phyloP scores from a whole-genome alignment of 148 eudicot genomes.

The Gaultheria prostrata region DNA sequence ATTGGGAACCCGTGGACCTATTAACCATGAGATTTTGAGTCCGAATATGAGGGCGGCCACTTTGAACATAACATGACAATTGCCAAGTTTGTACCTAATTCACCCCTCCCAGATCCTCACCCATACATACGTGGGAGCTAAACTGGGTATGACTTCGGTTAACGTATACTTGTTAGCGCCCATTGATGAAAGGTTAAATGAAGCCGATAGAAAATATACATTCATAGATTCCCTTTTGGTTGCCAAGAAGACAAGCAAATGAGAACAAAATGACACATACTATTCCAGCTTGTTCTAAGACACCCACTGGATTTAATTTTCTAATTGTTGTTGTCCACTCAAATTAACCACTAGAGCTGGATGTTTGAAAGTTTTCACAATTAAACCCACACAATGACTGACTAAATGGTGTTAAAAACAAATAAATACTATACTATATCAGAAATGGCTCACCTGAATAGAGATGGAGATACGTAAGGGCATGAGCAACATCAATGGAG shows the following conservation, averaged over 20 bases:
- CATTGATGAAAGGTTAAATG: neutral
- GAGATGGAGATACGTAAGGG: conserved; percentile 84
- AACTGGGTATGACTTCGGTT: too few relatives aligned
- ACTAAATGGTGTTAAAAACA: neutral
- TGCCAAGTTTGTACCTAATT: neutral
- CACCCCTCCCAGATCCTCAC: neutral
- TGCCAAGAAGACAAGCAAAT: neutral
- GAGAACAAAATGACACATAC: neutral
- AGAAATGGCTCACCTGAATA: conserved; percentile 61
- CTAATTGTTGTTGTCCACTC: neutral
- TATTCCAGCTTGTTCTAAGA: neutral
- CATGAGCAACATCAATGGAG: conserved; percentile 89
- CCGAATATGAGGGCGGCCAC: neutral
- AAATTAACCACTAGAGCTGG: conserved; percentile 4
- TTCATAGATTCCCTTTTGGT: neutral
- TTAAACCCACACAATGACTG: conserved; percentile 7
- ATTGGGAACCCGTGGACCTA: neutral
- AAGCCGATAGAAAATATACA: neutral
- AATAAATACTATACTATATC: neutral
- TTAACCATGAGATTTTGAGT: neutral
- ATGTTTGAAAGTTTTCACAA: neutral
- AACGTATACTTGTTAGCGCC: neutral
- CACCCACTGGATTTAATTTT: neutral
- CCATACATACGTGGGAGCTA: too few relatives aligned
- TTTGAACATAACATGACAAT: neutral